These are phyloP conservation scores for Tulasnella sp. DNA, from an alignment of 768 basidiomycete species.

Conservation along the genomic window DNA sequence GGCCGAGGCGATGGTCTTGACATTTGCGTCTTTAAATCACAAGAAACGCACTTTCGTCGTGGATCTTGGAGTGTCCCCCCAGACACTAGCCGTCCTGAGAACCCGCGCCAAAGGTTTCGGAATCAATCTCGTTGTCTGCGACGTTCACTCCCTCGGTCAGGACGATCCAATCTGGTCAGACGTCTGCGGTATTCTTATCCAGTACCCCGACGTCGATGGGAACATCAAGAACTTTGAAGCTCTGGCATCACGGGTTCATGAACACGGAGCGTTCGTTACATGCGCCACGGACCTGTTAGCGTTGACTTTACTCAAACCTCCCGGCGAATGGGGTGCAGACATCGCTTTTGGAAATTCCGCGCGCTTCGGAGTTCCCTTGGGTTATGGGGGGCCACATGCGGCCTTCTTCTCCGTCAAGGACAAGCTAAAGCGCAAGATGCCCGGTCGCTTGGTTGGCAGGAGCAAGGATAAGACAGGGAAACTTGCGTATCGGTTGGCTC, in stretches of 20 bases:
- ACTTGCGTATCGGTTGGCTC: constrained; percentile 80
- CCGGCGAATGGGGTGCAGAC: constrained; percentile 98
- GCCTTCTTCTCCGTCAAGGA: constrained; percentile 96
- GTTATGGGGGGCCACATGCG: constrained; percentile 96
- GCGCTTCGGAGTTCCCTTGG: constrained; percentile 91
- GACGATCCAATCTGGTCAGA: constrained; percentile 42
- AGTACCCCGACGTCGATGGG: constrained; percentile 91
- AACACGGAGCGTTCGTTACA: constrained; percentile 65
- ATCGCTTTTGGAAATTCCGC: constrained; percentile 92
- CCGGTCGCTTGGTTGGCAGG: constrained; percentile 88
- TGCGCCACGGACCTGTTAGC: constrained; percentile 90
- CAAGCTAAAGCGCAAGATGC: constrained; percentile 92
- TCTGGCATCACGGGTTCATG: constrained; percentile 60
- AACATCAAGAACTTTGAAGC: constrained; percentile 59
- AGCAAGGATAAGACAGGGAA: constrained; percentile 78
- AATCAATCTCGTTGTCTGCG: constrained; percentile 65
- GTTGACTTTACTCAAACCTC: constrained; percentile 83
- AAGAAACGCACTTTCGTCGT: constrained; percentile 80
- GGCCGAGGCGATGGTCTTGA: constrained; percentile 95
- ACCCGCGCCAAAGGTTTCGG: constrained; percentile 92
- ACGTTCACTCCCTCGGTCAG: constrained; percentile 42
- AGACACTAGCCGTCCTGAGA: constrained; percentile 79
- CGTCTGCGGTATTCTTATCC: constrained; percentile 79
- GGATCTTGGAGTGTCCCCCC: constrained; percentile 71
- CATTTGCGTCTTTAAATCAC: constrained; percentile 53